Evolutionary conservation across 768 basidiomycete species (phyloP), one percentile per base, ranked within the genome.

Genomic region (Trametopsis cervina): DNA sequence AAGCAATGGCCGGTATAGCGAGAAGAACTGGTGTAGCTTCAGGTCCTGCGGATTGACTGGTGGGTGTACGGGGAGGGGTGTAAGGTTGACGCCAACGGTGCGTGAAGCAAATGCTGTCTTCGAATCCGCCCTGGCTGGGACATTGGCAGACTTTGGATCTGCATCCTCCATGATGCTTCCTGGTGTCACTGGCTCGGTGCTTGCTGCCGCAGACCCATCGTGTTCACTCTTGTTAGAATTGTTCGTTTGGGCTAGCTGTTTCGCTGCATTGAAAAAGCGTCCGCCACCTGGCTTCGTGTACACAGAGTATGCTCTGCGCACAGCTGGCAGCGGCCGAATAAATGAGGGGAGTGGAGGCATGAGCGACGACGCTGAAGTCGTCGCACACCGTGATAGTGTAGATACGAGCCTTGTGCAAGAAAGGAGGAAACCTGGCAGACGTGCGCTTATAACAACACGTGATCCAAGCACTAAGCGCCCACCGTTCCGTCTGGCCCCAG

Each of bases 1-100:
- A 18, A 90, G 76, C 2, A 91, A 71, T 1, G 89, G 89, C 11
- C 89, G 77, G 57, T 91, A 82, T 25, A 89, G 69, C 2, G 89
- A 78, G 67, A 92, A 91, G 66, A 92, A 91, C 46, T 86, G 84
- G 60, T 90, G 87, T 10, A 89, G 74, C 59, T 81, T 85, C 65
- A 85, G 81, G 55, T 86, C 85, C 53, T 81, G 78, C 10, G 82
- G 61, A 46, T 73, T 78, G 47, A 89, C 57, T 21, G 74, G 55
- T 1, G 81, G 83, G 54, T 87, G 83, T 10, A 67, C 47, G 51
- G 69, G 55, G 44, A 53, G 48, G 11, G 51, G 37, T 9, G 54
- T 35, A 29, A 42, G 46, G 42, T 35, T 48, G 40, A 37, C 21
- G 24, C 42, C 42, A 7, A 37, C 24, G 6, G 47, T 27, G 12